Conservation (phyloP, 768 basidiomycete genomes). For the Mycena metata region DNA sequence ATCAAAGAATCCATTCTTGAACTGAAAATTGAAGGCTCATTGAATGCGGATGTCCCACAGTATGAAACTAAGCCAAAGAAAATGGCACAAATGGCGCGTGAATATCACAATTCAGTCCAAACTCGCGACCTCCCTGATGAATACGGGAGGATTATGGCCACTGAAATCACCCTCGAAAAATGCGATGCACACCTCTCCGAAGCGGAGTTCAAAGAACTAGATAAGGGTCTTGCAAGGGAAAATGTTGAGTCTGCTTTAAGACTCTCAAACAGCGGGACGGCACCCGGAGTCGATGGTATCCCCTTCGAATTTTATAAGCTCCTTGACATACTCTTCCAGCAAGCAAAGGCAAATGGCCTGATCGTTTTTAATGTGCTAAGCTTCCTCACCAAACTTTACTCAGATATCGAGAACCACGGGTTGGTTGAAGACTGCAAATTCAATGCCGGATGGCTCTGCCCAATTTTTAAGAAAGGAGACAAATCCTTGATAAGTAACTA, state of each 20-base stretch:
- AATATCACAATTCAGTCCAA: constrained; percentile 23
- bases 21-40: not conserved
- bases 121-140: no score
- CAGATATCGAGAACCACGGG: constrained; percentile 1
- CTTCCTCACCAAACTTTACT: not conserved
- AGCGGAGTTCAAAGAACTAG: no score
- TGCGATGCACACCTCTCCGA: constrained; percentile 5
- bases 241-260: not conserved
- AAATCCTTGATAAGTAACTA: no score
- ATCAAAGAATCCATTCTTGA: not conserved
- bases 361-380: not conserved
- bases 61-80: constrained; percentile 7
- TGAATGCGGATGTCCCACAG: not conserved
- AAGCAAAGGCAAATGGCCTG: not conserved
- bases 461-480: constrained; percentile 1
- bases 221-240: no score
- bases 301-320: not conserved
- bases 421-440: not conserved
- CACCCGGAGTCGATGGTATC: not conserved
- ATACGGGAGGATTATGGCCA: constrained; percentile 9
- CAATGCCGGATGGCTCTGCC: constrained; percentile 3
- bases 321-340: not conserved
- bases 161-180: constrained; percentile 9
- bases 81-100: constrained; percentile 16
- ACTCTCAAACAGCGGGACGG: not conserved